These are phyloP conservation scores for Pseudonitzschia multiseries DNA, from an alignment of 108 stramenopile species.

Conservation along the genomic window DNA sequence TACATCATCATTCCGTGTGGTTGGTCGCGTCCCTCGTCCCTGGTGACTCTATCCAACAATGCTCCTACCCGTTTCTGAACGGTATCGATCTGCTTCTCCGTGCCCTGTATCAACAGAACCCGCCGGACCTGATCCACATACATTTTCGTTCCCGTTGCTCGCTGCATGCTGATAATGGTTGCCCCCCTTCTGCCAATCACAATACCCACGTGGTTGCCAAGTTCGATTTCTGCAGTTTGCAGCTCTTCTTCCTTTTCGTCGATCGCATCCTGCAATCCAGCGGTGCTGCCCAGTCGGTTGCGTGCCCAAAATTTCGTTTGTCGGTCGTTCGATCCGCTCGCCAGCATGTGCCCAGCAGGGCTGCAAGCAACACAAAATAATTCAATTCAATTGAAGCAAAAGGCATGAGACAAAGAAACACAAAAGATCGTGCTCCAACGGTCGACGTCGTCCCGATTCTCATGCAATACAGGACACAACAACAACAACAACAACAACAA, in stretches of 20 bases:
- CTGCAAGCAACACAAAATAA: background rate
- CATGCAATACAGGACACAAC: background rate
- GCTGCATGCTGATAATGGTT: conserved; percentile 89
- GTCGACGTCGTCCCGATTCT: background rate
- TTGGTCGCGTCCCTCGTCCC: conserved; percentile 37
- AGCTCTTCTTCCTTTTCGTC: conserved; percentile 60
- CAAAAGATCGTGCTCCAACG: no score
- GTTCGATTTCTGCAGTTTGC: conserved; percentile 78
- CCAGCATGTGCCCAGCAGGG: conserved; percentile 92
- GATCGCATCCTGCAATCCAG: conserved; percentile 66
- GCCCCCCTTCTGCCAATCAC: conserved; percentile 87
- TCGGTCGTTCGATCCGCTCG: conserved; percentile 89
- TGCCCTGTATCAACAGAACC: conserved; percentile 84
- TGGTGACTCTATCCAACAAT: conserved; percentile 75
- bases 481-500: background rate
- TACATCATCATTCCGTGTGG: conserved; percentile 6
- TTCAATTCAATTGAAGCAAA: background rate
- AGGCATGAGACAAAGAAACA: conserved; percentile 7
- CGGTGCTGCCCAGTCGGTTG: conserved; percentile 80
- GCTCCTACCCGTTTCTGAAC: conserved; percentile 84
- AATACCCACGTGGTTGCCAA: conserved; percentile 90
- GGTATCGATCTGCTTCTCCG: conserved; percentile 77
- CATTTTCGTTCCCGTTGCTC: conserved; percentile 89
- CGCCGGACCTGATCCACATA: conserved; percentile 86
- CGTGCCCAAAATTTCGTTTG: conserved; percentile 94